Conservation (phyloP, 2,329 filamentous ascomycete species). For the Hymenoscyphus infarciens region DNA sequence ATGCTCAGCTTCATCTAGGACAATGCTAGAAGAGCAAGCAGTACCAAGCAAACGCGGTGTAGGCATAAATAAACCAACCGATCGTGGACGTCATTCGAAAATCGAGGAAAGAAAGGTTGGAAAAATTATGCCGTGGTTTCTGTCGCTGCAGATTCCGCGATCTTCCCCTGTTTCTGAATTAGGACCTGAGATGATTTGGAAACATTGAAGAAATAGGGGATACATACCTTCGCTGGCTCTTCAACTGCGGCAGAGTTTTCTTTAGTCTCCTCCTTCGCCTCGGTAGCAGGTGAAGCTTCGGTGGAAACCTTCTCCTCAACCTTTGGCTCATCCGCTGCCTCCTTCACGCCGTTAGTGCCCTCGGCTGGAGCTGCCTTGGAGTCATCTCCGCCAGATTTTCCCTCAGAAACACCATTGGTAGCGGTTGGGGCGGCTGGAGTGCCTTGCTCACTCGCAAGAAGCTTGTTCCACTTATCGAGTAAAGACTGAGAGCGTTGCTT, state of each 20-base stretch:
- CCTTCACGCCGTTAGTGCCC: slow-evolving; percentile 33
- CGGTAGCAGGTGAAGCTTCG: slow-evolving; percentile 30
- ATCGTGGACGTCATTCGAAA: slow-evolving; percentile 6
- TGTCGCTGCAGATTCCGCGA: slow-evolving; percentile 20
- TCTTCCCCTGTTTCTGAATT: slow-evolving; percentile 18
- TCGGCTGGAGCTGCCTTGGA: slow-evolving; percentile 27
- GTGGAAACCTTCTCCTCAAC: slow-evolving; percentile 39
- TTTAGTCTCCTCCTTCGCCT: slow-evolving; percentile 36
- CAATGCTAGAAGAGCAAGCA: slow-evolving; percentile 5
- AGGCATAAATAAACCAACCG: slow-evolving; percentile 17
- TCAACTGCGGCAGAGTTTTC: slow-evolving; percentile 13
- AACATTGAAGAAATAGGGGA: not conserved
- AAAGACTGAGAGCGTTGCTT: slow-evolving; percentile 76
- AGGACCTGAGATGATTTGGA: slow-evolving; percentile 7
- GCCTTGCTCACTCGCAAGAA: slow-evolving; percentile 60
- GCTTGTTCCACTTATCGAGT: slow-evolving; percentile 84
- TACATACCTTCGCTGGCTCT: slow-evolving; percentile 26
- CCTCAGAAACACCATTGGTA: slow-evolving; percentile 37
- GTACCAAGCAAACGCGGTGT: not conserved
- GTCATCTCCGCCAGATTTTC: slow-evolving; percentile 38
- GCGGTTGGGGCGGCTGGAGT: slow-evolving; percentile 36
- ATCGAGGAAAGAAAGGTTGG: not conserved
- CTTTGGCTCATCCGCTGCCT: slow-evolving; percentile 36
- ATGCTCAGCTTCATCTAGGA: slow-evolving; percentile 4
- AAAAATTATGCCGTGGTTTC: slow-evolving; percentile 24